Percentiles rank a stretch among this genome's conserved stretches.
These are phyloP conservation scores for Sporothrix curviconia DNA, from an alignment of 2,329 filamentous ascomycete genomes.

Conservation along the genomic window DNA sequence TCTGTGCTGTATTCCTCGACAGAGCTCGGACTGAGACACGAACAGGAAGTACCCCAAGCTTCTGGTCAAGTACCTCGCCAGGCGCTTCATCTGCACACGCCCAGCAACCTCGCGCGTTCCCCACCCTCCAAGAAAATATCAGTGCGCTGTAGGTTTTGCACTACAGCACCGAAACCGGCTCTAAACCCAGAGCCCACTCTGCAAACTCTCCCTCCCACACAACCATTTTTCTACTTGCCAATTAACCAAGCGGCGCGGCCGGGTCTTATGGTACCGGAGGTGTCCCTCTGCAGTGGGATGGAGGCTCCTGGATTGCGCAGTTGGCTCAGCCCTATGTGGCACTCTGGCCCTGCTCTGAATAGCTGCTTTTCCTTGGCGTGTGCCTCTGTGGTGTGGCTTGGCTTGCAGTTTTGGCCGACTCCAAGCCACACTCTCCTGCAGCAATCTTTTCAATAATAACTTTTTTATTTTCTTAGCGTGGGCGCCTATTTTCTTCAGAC, in stretches of 20 bases:
- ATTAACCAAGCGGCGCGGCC: background rate
- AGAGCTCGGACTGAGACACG: background rate
- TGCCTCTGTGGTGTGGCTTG: background rate
- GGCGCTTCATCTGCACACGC: background rate
- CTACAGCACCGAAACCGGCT: background rate
- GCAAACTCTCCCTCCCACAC: background rate
- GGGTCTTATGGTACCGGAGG: background rate
- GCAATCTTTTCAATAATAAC: background rate
- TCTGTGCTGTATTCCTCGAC: background rate
- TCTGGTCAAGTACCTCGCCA: background rate
- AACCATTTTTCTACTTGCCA: background rate
- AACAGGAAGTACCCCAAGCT: background rate
- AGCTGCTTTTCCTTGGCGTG: background rate
- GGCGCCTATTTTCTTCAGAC: background rate
- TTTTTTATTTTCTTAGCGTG: too few relatives aligned
- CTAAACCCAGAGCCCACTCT: background rate
- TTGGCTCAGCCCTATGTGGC: slow-evolving; percentile 19
- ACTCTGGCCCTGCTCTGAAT: background rate
- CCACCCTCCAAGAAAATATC: background rate
- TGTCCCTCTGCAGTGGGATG: background rate
- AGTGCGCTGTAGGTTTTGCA: background rate
- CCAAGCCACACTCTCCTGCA: slow-evolving; percentile 12
- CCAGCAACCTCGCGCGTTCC: background rate
- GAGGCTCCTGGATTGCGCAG: background rate
- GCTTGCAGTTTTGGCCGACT: background rate